Percentiles rank a stretch among this genome's conserved stretches.
phyloP scores from a whole-genome alignment of 345 rosid genomes.

The Isatis tinctoria region DNA sequence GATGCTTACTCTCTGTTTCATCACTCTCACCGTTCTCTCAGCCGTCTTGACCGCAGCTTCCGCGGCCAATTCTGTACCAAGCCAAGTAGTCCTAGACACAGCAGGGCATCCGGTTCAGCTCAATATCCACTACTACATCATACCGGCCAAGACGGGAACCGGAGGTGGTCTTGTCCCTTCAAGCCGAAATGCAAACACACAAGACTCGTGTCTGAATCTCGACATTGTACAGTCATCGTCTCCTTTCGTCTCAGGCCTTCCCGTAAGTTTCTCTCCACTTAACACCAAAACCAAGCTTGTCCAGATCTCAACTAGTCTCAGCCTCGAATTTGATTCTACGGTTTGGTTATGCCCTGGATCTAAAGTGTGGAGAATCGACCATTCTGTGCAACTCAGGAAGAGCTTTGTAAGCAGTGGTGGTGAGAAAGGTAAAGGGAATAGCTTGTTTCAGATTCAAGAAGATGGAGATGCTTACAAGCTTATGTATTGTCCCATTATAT shows the following conservation, averaged over 20 bases:
- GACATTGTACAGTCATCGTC: conserved; percentile 21
- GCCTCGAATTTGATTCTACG: conserved; percentile 16
- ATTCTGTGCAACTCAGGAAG: conserved; percentile 12
- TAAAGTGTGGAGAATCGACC: conserved; percentile 20
- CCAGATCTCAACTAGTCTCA: conserved; percentile 17
- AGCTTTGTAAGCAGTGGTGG: conserved; percentile 21
- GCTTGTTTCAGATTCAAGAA: conserved; percentile 24
- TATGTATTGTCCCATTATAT: conserved; percentile 16
- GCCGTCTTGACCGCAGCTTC: conserved; percentile 5
- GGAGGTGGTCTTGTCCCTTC: conserved; percentile 30
- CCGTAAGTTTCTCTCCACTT: conserved; percentile 12
- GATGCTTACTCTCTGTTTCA: conserved; percentile 14
- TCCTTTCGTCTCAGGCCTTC: conserved; percentile 28
- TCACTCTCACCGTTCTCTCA: conserved; percentile 4
- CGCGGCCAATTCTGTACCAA: not conserved
- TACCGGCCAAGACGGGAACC: conserved; percentile 27
- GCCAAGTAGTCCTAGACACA: conserved; percentile 16
- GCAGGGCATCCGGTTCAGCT: conserved; percentile 9
- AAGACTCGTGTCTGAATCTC: conserved; percentile 20
- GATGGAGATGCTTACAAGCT: conserved; percentile 31
- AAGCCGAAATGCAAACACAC: not conserved
- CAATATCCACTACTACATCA: conserved; percentile 22
- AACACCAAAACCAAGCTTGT: conserved; percentile 10
- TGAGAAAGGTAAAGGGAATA: conserved; percentile 8
- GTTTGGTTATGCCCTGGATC: conserved; percentile 29